Conservation (phyloP, 2,329 filamentous ascomycete species). For the Cladosporium sp. region DNA sequence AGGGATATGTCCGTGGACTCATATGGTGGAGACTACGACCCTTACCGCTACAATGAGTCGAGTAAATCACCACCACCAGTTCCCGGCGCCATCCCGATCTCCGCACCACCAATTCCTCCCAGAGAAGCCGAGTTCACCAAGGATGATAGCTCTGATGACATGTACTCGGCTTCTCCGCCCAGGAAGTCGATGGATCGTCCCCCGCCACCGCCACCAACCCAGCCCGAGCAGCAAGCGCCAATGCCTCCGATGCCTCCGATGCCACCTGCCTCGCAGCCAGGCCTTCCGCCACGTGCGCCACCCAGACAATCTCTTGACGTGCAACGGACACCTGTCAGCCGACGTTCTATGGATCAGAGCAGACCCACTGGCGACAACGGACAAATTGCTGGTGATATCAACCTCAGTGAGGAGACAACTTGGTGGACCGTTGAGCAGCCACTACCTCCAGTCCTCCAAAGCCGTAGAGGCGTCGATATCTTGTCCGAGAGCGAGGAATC, state of each 20-base stretch:
- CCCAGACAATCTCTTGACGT: conserved; percentile 59
- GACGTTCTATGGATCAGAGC: conserved; percentile 71
- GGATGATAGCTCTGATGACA: conserved; percentile 45
- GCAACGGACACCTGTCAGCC: conserved; percentile 52
- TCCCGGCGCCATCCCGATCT: conserved; percentile 33
- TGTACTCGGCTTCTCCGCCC: conserved; percentile 47
- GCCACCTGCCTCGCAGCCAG: conserved; percentile 31
- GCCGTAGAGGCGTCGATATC: conserved; percentile 73
- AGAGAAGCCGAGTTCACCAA: conserved; percentile 35
- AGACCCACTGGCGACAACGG: conserved; percentile 72
- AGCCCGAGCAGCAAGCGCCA: conserved; percentile 23
- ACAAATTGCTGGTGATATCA: conserved; percentile 84
- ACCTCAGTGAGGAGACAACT: conserved; percentile 69
- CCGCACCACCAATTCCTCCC: conserved; percentile 37
- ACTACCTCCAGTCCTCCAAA: conserved; percentile 78
- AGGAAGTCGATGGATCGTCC: conserved; percentile 36
- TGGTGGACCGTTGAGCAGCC: conserved; percentile 88
- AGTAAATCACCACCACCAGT: conserved; percentile 32
- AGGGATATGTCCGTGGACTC: conserved; percentile 42
- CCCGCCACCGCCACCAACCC: conserved; percentile 40
- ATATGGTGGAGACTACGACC: conserved; percentile 66
- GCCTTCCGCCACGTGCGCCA: conserved; percentile 49
- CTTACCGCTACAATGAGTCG: conserved; percentile 52
- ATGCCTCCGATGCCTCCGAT: conserved; percentile 18
- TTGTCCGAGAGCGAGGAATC: conserved; percentile 80